Conservation (phyloP, 176 grass and related monocot species). For the Raddia guianensis region DNA sequence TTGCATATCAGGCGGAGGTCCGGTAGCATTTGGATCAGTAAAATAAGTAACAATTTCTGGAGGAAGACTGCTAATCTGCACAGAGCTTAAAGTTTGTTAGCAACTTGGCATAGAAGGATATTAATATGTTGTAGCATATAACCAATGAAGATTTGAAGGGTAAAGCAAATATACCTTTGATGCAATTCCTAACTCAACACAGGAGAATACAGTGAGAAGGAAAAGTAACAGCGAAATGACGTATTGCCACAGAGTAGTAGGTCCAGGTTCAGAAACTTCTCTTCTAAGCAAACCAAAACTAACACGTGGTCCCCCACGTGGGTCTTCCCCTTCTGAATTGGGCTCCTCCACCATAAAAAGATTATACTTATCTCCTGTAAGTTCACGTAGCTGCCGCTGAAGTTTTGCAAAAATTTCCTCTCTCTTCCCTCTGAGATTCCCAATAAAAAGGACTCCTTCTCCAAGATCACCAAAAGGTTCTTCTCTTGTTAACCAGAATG, state of each 20-base stretch:
- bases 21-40: constrained; percentile 92
- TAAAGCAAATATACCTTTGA: constrained; percentile 71
- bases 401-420: constrained; percentile 92
- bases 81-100: constrained; percentile 40
- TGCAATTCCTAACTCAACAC: constrained; percentile 91
- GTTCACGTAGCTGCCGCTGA: constrained; percentile 63
- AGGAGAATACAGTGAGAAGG: constrained; percentile 88
- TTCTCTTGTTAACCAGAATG: constrained; percentile 98
- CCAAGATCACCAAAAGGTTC: constrained; percentile 96
- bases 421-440: constrained; percentile 83
- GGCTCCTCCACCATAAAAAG: constrained; percentile 98
- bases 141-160: constrained; percentile 21
- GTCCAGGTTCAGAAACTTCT: constrained; percentile 95
- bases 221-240: constrained; percentile 93
- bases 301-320: constrained; percentile 84
- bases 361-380: constrained; percentile 89
- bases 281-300: constrained; percentile 94
- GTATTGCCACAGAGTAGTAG: constrained; percentile 97
- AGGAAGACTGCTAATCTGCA: constrained; percentile 91
- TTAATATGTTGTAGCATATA: constrained; percentile 38
- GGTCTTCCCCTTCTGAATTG: constrained; percentile 87
- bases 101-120: constrained; percentile 24
- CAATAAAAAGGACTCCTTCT: constrained; percentile 93
- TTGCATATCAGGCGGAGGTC: constrained; percentile 92
- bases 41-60: constrained; percentile 96